Evolutionary conservation across 768 basidiomycete species (phyloP), one percentile per base, ranked within the genome.

Genomic region (Mycena pura): DNA sequence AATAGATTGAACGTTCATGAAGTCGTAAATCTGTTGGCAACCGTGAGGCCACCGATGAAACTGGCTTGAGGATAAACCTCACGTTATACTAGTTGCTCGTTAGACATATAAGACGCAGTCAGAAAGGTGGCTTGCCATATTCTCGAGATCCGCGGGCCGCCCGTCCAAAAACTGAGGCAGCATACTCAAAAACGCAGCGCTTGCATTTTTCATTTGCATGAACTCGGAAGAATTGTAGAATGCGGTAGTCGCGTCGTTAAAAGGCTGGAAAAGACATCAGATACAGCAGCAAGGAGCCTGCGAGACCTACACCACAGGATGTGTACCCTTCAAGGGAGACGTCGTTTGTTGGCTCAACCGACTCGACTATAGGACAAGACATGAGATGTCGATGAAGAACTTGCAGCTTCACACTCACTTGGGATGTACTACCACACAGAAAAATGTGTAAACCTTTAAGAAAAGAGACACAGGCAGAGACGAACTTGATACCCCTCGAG

Each of bases 1-100:
- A 48, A 89, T 87, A 43, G 67, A 80, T 65, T 89, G 80, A 49
- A 92, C 88, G 68, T 90, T 91, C 80, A 92, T 86, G 64, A 83
- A 92, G 66, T 91, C 88, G 69, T 75, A 91, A 49, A 90, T 82
- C 87, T 89, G 22, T 6, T 25, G 45, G 21, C 22, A 25, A 38
- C 36, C 14, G 52, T 39, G 13, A 43, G n/a, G n/a, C n/a, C n/a
- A n/a, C 3, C 44, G 15, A n/a, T 17, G n/a, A 38, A 13, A n/a
- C 6, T 24, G 17, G 24, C 5, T 34, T 8, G 13, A 6, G 3
- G n/a, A n/a, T 14, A 19, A 41, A 38, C 36, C 31, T 44, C 22
- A 36, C 39, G 27, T 56, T 62, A 24, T 38, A 48, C 27, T 56
- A 25, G 14, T 32, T 21, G 15, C 3, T 31, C 54, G 19, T 24